Conservation (phyloP, 495 filamentous ascomycete species). For the Aspergillus hancockii region DNA sequence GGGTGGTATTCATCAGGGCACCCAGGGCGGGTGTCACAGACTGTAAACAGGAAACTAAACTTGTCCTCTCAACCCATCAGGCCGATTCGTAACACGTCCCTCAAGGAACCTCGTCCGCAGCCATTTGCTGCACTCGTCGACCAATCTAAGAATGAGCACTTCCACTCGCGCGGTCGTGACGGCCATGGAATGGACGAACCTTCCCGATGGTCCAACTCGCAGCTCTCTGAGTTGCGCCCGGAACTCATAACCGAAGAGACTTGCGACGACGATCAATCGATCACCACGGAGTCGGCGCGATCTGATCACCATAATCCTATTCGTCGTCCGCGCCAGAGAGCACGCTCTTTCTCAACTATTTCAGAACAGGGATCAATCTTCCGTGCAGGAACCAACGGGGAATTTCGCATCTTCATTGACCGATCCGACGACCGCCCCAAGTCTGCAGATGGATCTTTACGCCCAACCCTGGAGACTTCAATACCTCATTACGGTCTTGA, state of each 20-base stretch:
- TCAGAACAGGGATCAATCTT: constrained; percentile 49
- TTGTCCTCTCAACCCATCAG: constrained; percentile 37
- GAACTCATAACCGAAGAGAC: constrained; percentile 26
- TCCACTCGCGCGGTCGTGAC: constrained; percentile 27
- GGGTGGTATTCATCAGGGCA: not conserved
- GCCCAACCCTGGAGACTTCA: constrained; percentile 69
- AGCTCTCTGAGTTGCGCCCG: constrained; percentile 49
- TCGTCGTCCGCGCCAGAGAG: constrained; percentile 44
- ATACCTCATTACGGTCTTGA: constrained; percentile 89
- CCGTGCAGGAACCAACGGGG: constrained; percentile 47
- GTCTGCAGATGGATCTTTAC: constrained; percentile 60
- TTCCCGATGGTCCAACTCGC: constrained; percentile 48
- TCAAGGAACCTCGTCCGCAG: constrained; percentile 32
- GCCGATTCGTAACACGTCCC: constrained; percentile 49
- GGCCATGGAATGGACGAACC: constrained; percentile 29
- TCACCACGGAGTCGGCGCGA: constrained; percentile 25
- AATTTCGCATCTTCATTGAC: constrained; percentile 84
- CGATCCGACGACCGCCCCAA: constrained; percentile 67
- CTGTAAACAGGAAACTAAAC: constrained; percentile 23
- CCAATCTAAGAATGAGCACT: constrained; percentile 38
- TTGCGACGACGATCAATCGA: constrained; percentile 31
- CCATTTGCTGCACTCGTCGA: constrained; percentile 31
- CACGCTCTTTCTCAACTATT: constrained; percentile 64
- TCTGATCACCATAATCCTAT: constrained; percentile 32
- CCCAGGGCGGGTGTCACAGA: constrained; percentile 7